Evolutionary conservation across 2,329 filamentous ascomycete species (phyloP), one percentile per base, ranked within the genome.

Genomic region (Ceratocystis cacaofunesta): DNA sequence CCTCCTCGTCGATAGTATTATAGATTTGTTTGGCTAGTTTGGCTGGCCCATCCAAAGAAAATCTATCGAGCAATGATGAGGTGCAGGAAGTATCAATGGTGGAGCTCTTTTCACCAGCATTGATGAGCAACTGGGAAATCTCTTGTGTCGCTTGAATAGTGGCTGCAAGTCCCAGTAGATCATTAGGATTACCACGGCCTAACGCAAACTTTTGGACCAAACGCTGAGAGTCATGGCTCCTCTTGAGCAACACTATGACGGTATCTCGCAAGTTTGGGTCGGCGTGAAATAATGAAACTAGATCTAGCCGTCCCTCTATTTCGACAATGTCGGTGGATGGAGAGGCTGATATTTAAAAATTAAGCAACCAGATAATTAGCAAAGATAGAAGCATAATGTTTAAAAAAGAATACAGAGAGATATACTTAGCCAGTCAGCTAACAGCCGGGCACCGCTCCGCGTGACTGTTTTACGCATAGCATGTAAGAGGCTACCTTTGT

Each of bases 121-220:
- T 69, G 52, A 70, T 67, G 2, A 84, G 76, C 32, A 84, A 74
- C 32, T 73, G 71, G 1, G 82, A 78, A 57, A 95, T 85, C 19
- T 86, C 82, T 65, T 84, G 80, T 3, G 89, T 91, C 5, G 88
- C 85, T 63, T 82, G 76, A 67, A 97, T 89, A 0, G 94, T 96
- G 69, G 83, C 87, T 0, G 90, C 89, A 15, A 99, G 79, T 62
- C 85, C 88, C 55, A 97, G 78, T 46, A 99, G 81, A 74, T 97
- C 94, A 72, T 97, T 92, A 0, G 92, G 82, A 71, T 95, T 89
- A n/a, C 92, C 94, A 68, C 90, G 84, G 10, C 92, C 92, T 7
- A 97, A 82, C 0, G 92, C 89, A 73, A 99, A 97, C 72, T 94
- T 96, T 72, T 97, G 94, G 1, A 96, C 85, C 2, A 99, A 79